Evolutionary conservation across 345 rosid genomes (phyloP).

Genomic region (Lepidium africanum): DNA sequence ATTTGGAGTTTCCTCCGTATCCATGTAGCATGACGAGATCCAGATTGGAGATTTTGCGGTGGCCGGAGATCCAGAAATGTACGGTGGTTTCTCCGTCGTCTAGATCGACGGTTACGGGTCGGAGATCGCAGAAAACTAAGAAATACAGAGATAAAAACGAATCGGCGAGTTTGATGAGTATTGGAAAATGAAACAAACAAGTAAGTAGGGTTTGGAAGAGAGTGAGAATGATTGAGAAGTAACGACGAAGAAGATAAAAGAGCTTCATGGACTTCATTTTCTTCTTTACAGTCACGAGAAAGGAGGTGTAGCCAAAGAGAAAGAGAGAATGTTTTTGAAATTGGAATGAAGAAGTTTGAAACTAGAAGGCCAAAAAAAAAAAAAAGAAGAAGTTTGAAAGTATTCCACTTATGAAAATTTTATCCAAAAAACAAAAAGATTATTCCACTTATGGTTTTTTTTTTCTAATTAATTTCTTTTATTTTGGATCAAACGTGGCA

Average conservation of each 20-base stretch:
- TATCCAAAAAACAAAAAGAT: no score
- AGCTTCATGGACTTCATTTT: conserved; percentile 30
- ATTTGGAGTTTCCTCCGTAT: conserved; percentile 56
- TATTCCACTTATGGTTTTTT: no score
- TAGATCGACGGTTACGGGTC: conserved; percentile 47
- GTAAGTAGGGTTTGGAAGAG: conserved; percentile 21
- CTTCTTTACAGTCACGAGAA: no score
- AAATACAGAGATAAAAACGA: conserved; percentile 38
- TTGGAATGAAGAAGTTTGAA: no score
- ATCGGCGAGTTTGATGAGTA: conserved; percentile 35
- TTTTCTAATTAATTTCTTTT: neutral
- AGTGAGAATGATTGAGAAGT: neutral
- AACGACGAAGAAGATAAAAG: conserved; percentile 18
- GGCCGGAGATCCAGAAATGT: conserved; percentile 54
- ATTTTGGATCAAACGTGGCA: conserved; percentile 12
- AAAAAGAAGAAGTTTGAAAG: no score
- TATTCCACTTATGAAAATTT: no score
- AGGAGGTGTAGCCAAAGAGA: no score
- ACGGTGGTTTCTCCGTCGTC: conserved; percentile 53
- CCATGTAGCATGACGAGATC: conserved; percentile 66
- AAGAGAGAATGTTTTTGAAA: no score
- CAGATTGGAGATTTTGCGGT: conserved; percentile 31
- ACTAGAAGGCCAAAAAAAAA: no score
- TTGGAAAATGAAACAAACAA: conserved; percentile 17
- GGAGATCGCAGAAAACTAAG: conserved; percentile 37